Conservation (phyloP, 1,284 basidiomycete species). For the Austroboletus rostrupii region DNA sequence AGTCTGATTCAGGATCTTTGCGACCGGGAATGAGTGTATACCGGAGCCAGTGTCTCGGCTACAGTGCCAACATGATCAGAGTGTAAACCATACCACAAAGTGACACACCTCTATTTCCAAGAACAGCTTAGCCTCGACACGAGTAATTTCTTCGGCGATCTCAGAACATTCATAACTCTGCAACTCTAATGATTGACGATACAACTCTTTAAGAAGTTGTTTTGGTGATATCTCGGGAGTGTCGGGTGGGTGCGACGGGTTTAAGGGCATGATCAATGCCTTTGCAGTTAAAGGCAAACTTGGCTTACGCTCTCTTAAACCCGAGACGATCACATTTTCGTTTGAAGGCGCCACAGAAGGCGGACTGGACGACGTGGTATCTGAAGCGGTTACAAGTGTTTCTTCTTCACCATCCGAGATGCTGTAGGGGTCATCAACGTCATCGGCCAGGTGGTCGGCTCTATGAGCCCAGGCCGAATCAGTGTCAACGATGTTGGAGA, state of each 20-base stretch:
- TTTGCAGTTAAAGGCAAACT: constrained; percentile 54
- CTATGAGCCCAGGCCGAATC: constrained; percentile 70
- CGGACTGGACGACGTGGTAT: constrained; percentile 23
- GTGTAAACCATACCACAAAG: not conserved
- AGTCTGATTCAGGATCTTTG: constrained; percentile 58
- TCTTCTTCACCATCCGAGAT: constrained; percentile 51
- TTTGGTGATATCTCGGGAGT: constrained; percentile 36
- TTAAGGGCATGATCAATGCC: constrained; percentile 29
- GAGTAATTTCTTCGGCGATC: constrained; percentile 76
- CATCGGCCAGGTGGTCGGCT: constrained; percentile 51
- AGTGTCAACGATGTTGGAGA: constrained; percentile 57
- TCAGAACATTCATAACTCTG: constrained; percentile 52
- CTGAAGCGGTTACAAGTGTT: constrained; percentile 11
- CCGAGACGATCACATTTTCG: constrained; percentile 20
- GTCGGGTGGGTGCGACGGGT: constrained; percentile 16
- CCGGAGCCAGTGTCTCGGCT: constrained; percentile 80
- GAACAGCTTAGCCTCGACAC: constrained; percentile 60
- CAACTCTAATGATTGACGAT: constrained; percentile 52
- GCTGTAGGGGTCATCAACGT: constrained; percentile 57
- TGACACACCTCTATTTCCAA: constrained; percentile 61
- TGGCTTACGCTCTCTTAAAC: constrained; percentile 55
- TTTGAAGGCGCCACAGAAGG: constrained; percentile 19
- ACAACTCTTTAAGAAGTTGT: constrained; percentile 60
- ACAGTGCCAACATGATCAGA: constrained; percentile 7
- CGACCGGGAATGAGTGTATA: constrained; percentile 66